phyloP scores from a whole-genome alignment of 345 rosid species.

The Nasturtium officinale region DNA sequence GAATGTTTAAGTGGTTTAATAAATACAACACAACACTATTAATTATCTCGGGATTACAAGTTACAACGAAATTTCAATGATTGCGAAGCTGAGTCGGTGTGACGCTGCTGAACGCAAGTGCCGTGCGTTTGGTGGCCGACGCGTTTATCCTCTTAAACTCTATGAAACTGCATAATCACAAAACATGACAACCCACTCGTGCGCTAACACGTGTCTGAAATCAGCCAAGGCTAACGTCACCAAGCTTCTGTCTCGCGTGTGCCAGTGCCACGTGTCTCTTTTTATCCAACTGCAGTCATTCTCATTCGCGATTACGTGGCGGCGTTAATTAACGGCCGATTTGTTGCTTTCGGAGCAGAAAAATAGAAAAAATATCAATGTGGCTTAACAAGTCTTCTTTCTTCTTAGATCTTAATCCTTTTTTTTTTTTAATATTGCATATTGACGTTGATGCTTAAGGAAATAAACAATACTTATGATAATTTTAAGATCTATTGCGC shows the following conservation, averaged over 20 bases:
- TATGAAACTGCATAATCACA: neutral
- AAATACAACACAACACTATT: neutral
- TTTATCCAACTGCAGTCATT: constrained; percentile 25
- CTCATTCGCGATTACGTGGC: constrained; percentile 37
- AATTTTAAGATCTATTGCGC: neutral
- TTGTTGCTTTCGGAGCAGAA: constrained; percentile 41
- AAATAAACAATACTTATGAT: neutral
- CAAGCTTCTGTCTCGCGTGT: constrained; percentile 4
- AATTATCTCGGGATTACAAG: constrained; percentile 8
- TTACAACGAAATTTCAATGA: constrained; percentile 25
- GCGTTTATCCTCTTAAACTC: constrained; percentile 14
- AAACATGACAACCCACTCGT: neutral
- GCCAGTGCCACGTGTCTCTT: constrained; percentile 18
- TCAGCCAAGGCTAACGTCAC: constrained; percentile 29
- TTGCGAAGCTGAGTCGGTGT: constrained; percentile 18
- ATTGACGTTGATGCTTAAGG: constrained; percentile 14
- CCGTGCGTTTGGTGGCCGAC: constrained; percentile 3
- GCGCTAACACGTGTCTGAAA: constrained; percentile 22
- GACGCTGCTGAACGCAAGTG: constrained; percentile 13
- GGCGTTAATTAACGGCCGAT: constrained; percentile 34
- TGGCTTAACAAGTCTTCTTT: constrained; percentile 27
- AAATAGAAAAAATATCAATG: neutral
- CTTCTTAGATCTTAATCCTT: neutral
- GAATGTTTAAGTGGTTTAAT: neutral
- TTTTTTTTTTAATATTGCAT: neutral